These are phyloP conservation scores for Phytophthora europaea DNA, from an alignment of 352 stramenopile species.

Conservation along the genomic window DNA sequence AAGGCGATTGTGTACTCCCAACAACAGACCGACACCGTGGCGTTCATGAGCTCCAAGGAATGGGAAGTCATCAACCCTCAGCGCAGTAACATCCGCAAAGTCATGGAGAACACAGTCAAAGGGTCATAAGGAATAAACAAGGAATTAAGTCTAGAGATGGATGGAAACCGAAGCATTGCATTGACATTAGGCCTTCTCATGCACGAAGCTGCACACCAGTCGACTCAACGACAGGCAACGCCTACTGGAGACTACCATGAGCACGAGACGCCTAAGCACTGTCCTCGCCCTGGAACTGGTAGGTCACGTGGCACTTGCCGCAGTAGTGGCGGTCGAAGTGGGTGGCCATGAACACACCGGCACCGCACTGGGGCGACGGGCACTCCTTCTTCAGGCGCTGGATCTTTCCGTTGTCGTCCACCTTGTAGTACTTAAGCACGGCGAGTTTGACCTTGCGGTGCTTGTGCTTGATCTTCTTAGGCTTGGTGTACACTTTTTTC, in stretches of 20 bases:
- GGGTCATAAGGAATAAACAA: background rate
- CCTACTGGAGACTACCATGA: constrained; percentile 27
- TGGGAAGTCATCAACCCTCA: constrained; percentile 73
- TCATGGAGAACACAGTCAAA: constrained; percentile 55
- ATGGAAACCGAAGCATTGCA: constrained; percentile 56
- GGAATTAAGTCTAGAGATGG: constrained; percentile 16
- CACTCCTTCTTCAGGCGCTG: constrained; percentile 98
- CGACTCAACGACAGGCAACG: constrained; percentile 28
- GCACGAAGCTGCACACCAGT: background rate
- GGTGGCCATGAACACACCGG: constrained; percentile 99
- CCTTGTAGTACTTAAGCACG: constrained; percentile 98
- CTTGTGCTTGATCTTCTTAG: constrained; percentile 99
- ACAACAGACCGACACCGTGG: constrained; percentile 48
- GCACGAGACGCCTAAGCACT: constrained; percentile 54
- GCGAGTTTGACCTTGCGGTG: constrained; percentile 98
- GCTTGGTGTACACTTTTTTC: constrained; percentile 99
- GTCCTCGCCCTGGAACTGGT: constrained; percentile 91
- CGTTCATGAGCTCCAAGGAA: constrained; percentile 75
- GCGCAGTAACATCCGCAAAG: constrained; percentile 60
- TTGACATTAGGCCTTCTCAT: constrained; percentile 37
- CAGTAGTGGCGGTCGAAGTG: constrained; percentile 99
- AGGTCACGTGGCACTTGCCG: constrained; percentile 99
- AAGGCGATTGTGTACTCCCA: constrained; percentile 76
- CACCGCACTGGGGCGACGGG: constrained; percentile 94
- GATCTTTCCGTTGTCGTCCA: constrained; percentile 97